Conservation (phyloP, 176 grass and related monocot species). For the Calamus simplicifolius region DNA sequence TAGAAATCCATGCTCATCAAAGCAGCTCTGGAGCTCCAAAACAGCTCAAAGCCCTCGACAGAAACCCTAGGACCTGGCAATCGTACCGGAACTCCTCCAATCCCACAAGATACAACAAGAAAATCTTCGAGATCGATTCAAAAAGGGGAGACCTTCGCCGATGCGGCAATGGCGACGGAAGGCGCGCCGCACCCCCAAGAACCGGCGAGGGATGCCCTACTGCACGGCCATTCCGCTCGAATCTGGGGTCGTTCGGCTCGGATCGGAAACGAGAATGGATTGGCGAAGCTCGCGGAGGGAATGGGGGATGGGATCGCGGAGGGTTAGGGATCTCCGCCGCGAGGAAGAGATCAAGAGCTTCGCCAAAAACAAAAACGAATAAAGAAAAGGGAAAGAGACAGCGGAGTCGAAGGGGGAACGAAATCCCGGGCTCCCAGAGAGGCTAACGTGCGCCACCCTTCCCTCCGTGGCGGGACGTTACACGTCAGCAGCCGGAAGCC, state of each 20-base stretch:
- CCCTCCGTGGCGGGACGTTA: too few relatives aligned
- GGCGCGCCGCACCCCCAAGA: background rate
- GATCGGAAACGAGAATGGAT: constrained; percentile 9
- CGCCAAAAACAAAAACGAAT: background rate
- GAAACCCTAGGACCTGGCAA: background rate
- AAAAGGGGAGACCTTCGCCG: too few relatives aligned
- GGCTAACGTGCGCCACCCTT: too few relatives aligned
- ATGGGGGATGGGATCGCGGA: constrained; percentile 3
- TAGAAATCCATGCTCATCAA: background rate
- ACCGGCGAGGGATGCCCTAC: constrained; percentile 8
- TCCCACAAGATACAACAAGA: too few relatives aligned
- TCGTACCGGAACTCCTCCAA: background rate
- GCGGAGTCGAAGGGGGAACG: background rate
- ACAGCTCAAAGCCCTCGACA: constrained; percentile 6
- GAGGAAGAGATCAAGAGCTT: background rate
- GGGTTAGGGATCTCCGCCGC: constrained; percentile 4
- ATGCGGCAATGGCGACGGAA: constrained; percentile 3
- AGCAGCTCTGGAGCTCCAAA: background rate
- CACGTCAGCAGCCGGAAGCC: too few relatives aligned
- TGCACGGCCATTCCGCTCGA: constrained; percentile 1
- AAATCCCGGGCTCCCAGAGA: background rate
- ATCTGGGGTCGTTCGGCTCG: constrained; percentile 8
- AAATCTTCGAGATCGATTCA: too few relatives aligned
- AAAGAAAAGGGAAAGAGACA: background rate
- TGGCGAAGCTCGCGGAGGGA: background rate